A percentile compares a stretch with the other conserved stretches of the same genome.
Conservation (phyloP, 331 rosid genomes). For the Stylosanthes scabra region DNA sequence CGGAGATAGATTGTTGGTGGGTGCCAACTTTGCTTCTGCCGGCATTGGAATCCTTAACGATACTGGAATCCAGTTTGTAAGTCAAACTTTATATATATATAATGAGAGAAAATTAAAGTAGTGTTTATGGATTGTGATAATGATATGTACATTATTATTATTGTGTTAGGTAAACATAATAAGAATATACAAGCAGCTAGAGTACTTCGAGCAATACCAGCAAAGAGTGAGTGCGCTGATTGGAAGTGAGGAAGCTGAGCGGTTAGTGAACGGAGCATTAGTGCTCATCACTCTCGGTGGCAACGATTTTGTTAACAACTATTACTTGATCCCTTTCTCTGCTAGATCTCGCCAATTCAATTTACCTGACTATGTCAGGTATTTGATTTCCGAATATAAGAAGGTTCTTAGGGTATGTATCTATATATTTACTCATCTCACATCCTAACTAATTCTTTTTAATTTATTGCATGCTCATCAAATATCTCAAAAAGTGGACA, state of each 20-base stretch:
- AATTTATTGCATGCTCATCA: not conserved
- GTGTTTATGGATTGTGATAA: too few relatives aligned
- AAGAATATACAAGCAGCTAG: constrained; percentile 60
- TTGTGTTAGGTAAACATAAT: constrained; percentile 66
- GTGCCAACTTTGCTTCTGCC: constrained; percentile 91
- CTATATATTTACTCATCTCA: too few relatives aligned
- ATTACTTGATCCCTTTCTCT: constrained; percentile 65
- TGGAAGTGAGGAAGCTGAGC: constrained; percentile 45
- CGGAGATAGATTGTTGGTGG: constrained; percentile 66
- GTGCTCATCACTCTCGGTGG: constrained; percentile 70
- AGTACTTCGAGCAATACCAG: constrained; percentile 66
- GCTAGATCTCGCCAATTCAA: constrained; percentile 64
- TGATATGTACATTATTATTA: too few relatives aligned
- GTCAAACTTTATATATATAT: constrained; percentile 34
- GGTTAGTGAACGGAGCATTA: constrained; percentile 52
- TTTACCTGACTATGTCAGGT: constrained; percentile 63
- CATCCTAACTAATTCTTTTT: not conserved
- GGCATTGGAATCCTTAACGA: constrained; percentile 89
- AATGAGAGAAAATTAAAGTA: too few relatives aligned
- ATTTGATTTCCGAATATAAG: constrained; percentile 63
- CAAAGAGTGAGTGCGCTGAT: constrained; percentile 51
- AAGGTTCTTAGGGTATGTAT: constrained; percentile 52
- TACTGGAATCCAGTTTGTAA: constrained; percentile 79
- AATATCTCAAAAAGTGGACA: too few relatives aligned
- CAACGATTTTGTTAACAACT: constrained; percentile 85